phyloP scores from a whole-genome alignment of 768 basidiomycete species.

The Leucosporidium scottii region DNA sequence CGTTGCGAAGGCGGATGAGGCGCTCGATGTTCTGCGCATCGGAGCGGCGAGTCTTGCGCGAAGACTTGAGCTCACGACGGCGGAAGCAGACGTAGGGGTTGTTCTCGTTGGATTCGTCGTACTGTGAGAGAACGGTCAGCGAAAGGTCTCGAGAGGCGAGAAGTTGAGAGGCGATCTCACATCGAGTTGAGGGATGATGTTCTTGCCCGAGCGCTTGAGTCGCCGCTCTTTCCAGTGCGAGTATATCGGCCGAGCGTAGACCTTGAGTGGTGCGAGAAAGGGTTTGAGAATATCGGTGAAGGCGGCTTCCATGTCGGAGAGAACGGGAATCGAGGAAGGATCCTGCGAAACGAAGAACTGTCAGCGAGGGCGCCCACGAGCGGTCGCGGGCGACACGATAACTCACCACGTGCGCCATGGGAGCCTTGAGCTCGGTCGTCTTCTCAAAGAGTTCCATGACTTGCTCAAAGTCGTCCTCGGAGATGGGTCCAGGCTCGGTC shows the following conservation, averaged over 20 bases:
- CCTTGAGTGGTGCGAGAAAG: slow-evolving; percentile 55
- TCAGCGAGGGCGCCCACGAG: slow-evolving; percentile 42
- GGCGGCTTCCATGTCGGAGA: slow-evolving; percentile 19
- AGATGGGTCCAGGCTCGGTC: slow-evolving; percentile 46
- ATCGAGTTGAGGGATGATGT: slow-evolving; percentile 80
- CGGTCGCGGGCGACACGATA: too few relatives aligned
- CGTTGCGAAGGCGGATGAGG: slow-evolving; percentile 67
- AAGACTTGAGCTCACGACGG: slow-evolving; percentile 83
- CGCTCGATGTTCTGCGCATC: slow-evolving; percentile 86
- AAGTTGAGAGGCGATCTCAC: slow-evolving; percentile 48
- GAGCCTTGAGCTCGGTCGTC: slow-evolving; percentile 77
- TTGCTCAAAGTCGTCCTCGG: slow-evolving; percentile 88
- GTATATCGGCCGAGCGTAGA: slow-evolving; percentile 50
- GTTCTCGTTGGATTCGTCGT: slow-evolving; percentile 78
- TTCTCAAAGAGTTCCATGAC: slow-evolving; percentile 93
- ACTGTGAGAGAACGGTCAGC: slow-evolving; percentile 45
- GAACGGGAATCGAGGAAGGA: slow-evolving; percentile 29
- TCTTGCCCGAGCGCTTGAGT: slow-evolving; percentile 67
- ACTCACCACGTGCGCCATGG: slow-evolving; percentile 82
- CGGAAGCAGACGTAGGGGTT: slow-evolving; percentile 98
- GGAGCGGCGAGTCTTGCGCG: slow-evolving; percentile 86
- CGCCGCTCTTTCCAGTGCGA: slow-evolving; percentile 86
- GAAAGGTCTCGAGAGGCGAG: background rate
- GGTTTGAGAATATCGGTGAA: slow-evolving; percentile 42
- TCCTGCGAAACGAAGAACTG: background rate